A percentile compares a stretch with the other conserved stretches of the same genome.
Evolutionary conservation across 2,329 filamentous ascomycete species (phyloP).

Genomic region (Fusarium mexicanum): DNA sequence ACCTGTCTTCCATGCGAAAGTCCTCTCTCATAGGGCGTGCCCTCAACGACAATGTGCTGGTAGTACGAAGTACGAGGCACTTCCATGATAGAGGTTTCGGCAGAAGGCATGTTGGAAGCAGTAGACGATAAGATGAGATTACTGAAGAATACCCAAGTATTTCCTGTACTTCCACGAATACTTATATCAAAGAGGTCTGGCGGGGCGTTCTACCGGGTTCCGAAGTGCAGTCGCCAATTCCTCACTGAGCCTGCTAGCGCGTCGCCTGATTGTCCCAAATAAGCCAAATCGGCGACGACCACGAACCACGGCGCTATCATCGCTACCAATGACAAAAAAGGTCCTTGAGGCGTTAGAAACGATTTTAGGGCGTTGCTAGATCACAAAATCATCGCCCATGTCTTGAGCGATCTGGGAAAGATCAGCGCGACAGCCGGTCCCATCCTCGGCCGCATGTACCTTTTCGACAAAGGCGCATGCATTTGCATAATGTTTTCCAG

Average conservation of each 20-base stretch:
- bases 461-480: neutral
- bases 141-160: neutral
- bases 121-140: fast-evolving
- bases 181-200: neutral
- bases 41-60: neutral
- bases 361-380: neutral
- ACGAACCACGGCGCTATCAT: neutral
- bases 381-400: neutral
- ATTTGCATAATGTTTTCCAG: neutral
- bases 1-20: neutral
- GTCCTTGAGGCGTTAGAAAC: too few species aligned
- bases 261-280: neutral
- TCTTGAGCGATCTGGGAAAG: neutral
- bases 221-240: fast-evolving
- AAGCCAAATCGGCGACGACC: neutral
- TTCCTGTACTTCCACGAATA: neutral
- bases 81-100: neutral
- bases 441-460: neutral
- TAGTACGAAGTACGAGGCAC: neutral
- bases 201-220: neutral
- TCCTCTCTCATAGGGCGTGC: neutral
- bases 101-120: neutral
- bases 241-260: neutral
- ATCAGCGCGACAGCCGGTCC: fast-evolving
- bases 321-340: fast-evolving